phyloP scores from a whole-genome alignment of 345 rosid species.

The Heritiera littoralis region DNA sequence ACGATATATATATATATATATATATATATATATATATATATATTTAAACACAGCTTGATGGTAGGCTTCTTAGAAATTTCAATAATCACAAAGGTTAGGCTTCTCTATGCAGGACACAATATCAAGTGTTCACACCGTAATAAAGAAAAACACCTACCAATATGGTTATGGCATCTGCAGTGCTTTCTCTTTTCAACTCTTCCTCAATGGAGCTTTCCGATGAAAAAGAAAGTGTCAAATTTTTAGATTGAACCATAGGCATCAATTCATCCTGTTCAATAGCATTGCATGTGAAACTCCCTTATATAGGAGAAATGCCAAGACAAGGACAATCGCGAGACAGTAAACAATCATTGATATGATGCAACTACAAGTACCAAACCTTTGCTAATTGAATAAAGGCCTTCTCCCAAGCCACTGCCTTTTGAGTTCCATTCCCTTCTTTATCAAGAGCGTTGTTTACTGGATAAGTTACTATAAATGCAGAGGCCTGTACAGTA shows the following conservation, averaged over 20 bases:
- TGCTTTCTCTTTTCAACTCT: constrained; percentile 93
- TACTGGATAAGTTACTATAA: constrained; percentile 89
- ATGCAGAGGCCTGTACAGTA: constrained; percentile 87
- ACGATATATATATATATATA: background rate
- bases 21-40: no score
- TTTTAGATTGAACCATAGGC: constrained; percentile 73
- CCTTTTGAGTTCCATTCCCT: constrained; percentile 68
- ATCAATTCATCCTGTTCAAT: constrained; percentile 73
- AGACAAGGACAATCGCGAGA: constrained; percentile 12
- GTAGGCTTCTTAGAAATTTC: background rate
- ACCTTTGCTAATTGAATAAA: constrained; percentile 90
- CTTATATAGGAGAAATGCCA: background rate
- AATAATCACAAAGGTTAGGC: background rate
- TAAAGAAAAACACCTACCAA: constrained; percentile 42
- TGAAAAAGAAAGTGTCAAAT: constrained; percentile 82
- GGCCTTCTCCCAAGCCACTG: constrained; percentile 96
- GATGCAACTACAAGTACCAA: constrained; percentile 22
- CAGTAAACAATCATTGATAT: constrained; percentile 2
- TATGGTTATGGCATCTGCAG: constrained; percentile 93
- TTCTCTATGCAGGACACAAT: background rate
- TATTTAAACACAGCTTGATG: background rate
- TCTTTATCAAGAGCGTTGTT: constrained; percentile 68
- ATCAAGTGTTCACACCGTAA: background rate
- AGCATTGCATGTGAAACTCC: constrained; percentile 3
- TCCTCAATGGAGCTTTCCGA: constrained; percentile 97